These are phyloP conservation scores for Mycosphaerelloides madeirae DNA, from an alignment of 2,329 filamentous ascomycete genomes.

Conservation along the genomic window DNA sequence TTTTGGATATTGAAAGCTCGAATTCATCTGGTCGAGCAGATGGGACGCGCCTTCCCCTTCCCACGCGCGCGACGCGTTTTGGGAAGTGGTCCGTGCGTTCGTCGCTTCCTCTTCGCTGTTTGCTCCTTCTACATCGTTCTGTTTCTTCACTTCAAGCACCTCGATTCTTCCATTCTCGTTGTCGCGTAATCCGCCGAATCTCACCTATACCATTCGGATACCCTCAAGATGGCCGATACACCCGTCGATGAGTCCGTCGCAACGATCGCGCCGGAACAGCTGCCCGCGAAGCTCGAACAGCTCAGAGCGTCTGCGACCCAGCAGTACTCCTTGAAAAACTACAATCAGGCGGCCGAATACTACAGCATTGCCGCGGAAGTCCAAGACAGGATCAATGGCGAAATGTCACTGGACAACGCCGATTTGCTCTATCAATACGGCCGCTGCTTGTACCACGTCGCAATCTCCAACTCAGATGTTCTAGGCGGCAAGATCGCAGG, in stretches of 20 bases:
- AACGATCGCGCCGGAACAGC: slow-evolving; percentile 9
- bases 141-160: too few species aligned
- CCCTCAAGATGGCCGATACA: slow-evolving; percentile 2
- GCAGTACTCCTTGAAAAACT: slow-evolving; percentile 85
- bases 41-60: not conserved
- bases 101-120: not conserved
- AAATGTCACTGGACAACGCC: slow-evolving; percentile 84
- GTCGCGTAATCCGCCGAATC: too few species aligned
- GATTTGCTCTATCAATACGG: slow-evolving; percentile 94
- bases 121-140: not conserved
- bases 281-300: slow-evolving; percentile 48
- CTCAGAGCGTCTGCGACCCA: slow-evolving; percentile 75
- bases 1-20: not conserved
- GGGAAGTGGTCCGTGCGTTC: not conserved
- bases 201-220: too few species aligned
- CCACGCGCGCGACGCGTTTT: slow-evolving; percentile 1
- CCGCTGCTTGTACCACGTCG: slow-evolving; percentile 87
- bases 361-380: slow-evolving; percentile 86
- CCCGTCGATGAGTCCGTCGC: not conserved
- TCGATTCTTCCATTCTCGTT: too few species aligned
- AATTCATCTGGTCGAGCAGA: too few species aligned
- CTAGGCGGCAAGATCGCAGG: slow-evolving; percentile 73
- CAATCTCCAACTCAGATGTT: slow-evolving; percentile 90
- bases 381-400: slow-evolving; percentile 86
- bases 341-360: slow-evolving; percentile 75